These are phyloP conservation scores for Penicillium fuscoglaucum DNA, from an alignment of 2,329 filamentous ascomycete genomes.

Conservation along the genomic window DNA sequence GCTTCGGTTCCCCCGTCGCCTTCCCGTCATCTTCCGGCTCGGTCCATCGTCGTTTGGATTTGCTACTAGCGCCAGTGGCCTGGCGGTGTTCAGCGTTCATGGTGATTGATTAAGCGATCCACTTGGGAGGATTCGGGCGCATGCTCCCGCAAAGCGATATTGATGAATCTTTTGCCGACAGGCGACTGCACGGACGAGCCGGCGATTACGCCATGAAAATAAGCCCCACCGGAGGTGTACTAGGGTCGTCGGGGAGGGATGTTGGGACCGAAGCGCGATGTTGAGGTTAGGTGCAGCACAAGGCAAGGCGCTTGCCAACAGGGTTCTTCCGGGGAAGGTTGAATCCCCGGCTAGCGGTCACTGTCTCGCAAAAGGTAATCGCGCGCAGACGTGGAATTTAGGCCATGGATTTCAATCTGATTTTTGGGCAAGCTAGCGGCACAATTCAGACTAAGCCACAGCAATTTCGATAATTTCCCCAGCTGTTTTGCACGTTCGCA, in stretches of 20 bases:
- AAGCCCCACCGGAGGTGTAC: constrained; percentile 2
- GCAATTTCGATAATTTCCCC: not conserved
- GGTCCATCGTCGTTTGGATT: constrained; percentile 33
- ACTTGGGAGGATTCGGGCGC: constrained; percentile 27
- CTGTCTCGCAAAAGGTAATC: constrained; percentile 21
- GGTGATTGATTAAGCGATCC: constrained; percentile 29
- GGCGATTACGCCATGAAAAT: constrained; percentile 20
- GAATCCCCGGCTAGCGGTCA: constrained; percentile 17
- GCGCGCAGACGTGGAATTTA: not conserved
- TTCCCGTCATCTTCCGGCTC: constrained; percentile 34
- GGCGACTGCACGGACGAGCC: constrained; percentile 15
- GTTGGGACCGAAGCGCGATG: not conserved
- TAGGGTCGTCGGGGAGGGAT: constrained; percentile 2
- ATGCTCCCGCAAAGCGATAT: constrained; percentile 30
- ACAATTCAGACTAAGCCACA: not conserved
- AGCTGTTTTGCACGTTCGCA: not conserved
- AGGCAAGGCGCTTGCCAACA: not conserved
- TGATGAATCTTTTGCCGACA: constrained; percentile 35
- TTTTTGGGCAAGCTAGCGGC: not conserved
- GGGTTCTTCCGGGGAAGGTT: constrained; percentile 19
- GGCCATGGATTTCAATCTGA: not conserved
- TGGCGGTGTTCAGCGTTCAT: constrained; percentile 38
- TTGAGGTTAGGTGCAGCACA: constrained; percentile 2
- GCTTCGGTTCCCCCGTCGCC: constrained; percentile 49
- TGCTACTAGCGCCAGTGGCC: constrained; percentile 31